Conservation (phyloP, 2,329 filamentous ascomycete genomes). For the Curvularia sp. region DNA sequence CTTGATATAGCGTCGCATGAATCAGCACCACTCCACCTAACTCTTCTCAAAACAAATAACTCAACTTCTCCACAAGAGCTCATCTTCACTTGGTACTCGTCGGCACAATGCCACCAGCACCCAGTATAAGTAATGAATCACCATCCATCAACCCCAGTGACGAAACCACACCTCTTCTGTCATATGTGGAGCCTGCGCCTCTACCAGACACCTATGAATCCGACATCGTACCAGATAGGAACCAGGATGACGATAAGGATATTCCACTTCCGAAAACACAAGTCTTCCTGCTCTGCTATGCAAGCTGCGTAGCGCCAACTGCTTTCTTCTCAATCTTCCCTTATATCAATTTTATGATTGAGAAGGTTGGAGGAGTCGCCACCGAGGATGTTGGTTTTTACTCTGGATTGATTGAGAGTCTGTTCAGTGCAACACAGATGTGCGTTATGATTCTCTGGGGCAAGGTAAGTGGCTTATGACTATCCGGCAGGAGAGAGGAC, state of each 20-base stretch:
- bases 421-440: conserved; percentile 80
- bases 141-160: conserved; percentile 15
- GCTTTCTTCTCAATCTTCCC: conserved; percentile 87
- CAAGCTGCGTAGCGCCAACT: conserved; percentile 74
- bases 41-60: not conserved
- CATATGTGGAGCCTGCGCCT: conserved; percentile 25
- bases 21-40: not conserved
- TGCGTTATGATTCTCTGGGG: conserved; percentile 78
- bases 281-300: conserved; percentile 75
- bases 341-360: conserved; percentile 80
- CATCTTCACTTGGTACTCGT: not conserved
- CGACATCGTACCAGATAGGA: conserved; percentile 5
- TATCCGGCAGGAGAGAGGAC: not conserved
- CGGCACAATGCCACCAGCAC: conserved; percentile 8
- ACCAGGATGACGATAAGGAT: conserved; percentile 22
- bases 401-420: conserved; percentile 72
- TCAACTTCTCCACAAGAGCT: not conserved
- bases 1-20: not conserved
- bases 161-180: conserved; percentile 42
- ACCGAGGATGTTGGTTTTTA: conserved; percentile 79
- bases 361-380: conserved; percentile 66
- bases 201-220: conserved; percentile 17
- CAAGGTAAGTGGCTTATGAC: conserved; percentile 23
- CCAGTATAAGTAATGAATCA: not conserved
- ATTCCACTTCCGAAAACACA: conserved; percentile 55